Percentiles rank a stretch among this genome's conserved stretches.
Evolutionary conservation across 352 stramenopile species (phyloP).

Genomic region (Pythium phragmiticola): DNA sequence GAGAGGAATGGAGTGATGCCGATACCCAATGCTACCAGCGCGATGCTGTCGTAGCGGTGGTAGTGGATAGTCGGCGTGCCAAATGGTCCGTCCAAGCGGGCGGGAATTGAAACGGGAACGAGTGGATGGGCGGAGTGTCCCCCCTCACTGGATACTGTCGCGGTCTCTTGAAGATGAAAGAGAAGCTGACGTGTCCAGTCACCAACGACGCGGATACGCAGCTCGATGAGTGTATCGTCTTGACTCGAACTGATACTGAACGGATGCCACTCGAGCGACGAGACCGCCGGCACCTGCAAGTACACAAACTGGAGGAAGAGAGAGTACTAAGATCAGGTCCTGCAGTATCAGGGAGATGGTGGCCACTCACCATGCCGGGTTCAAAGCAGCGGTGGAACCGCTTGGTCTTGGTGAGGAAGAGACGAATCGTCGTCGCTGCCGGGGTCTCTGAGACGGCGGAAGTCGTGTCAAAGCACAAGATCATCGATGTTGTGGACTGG

Average conservation of each 20-base stretch:
- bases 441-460: neutral
- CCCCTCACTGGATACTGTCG: neutral
- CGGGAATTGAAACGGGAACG: neutral
- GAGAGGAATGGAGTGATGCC: constrained; percentile 49
- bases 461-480: constrained; percentile 25
- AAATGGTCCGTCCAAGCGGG: constrained; percentile 37
- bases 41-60: constrained; percentile 31
- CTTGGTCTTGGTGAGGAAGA: constrained; percentile 36
- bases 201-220: constrained; percentile 43
- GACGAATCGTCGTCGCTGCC: constrained; percentile 19
- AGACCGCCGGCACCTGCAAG: constrained; percentile 56
- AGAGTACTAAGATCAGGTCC: neutral
- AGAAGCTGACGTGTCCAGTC: constrained; percentile 40
- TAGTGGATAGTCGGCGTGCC: constrained; percentile 30
- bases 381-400: constrained; percentile 28
- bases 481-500: neutral
- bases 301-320: constrained; percentile 48
- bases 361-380: constrained; percentile 36
- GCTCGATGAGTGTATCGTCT: constrained; percentile 36
- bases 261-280: constrained; percentile 69
- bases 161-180: neutral
- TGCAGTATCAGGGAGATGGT: neutral
- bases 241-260: constrained; percentile 68
- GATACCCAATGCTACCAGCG: constrained; percentile 37
- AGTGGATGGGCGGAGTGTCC: neutral